Base-by-base conservation (phyloP, 1,139 yeast genomes). In the Pichia sp. region DNA sequence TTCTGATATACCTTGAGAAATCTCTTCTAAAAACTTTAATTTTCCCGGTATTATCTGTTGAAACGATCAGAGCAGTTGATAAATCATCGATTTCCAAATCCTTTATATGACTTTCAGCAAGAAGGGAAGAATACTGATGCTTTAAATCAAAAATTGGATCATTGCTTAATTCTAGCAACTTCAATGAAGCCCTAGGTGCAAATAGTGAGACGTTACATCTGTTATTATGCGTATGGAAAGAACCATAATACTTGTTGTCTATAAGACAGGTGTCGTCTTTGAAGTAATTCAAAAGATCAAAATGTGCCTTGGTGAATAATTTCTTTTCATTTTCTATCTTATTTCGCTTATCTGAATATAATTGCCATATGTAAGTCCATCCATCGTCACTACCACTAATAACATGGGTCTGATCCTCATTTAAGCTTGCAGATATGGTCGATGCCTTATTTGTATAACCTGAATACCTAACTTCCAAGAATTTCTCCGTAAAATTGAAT, bases 1-100 rank as follows among this genome's bases (percentile, higher is more conserved):
- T 71, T 38, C 81, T 64, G 17, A 73, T 67, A 14, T 63, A 62
- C 48, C 78, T 71, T 0, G 95, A 87, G 51, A 85, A 75, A 68
- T 91, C 97, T 60, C 89, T 87, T 62, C 97, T 76, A 67, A 86
- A 88, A 0, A 91, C 87, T 54, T 93, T 73, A 48, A 91, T 87
- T 4, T 77, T 62, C 0, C 97, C 97, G 42, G 74, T 71, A 59
- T 81, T 82, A 67, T 90, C 97, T 0, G 95, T 84, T 1, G 95
- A 84, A 2, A 91, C 85, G 33, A 90, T 80, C 44, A 85, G 81
- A 34, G 78, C 73, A 0, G 81, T 80, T 9, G 69, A 64, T 33
- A 64, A 61, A 59, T 72, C 71, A 50, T 75, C 71, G 53, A 70
- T 58, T 51, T 66, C 57, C 50, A 63, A 71, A 29, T 60, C 62